Evolutionary conservation across 345 rosid species (phyloP).

Genomic region (Gossypium anomalum): DNA sequence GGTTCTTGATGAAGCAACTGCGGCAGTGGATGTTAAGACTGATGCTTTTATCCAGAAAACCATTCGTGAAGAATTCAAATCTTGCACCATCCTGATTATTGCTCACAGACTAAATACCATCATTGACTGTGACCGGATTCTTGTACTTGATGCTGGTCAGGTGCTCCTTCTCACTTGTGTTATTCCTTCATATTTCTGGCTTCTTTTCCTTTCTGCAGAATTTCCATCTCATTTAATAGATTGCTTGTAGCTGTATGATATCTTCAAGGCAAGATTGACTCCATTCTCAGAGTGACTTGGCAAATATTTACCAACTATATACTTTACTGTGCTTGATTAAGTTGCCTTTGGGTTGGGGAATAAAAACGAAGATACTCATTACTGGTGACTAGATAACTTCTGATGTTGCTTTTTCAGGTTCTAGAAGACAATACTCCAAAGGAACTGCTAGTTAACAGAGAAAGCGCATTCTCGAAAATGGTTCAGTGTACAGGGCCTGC

Average conservation of each 20-base stretch:
- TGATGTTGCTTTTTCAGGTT: slow-evolving; percentile 40
- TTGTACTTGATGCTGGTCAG: slow-evolving; percentile 83
- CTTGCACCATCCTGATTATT: slow-evolving; percentile 84
- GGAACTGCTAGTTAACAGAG: slow-evolving; percentile 52
- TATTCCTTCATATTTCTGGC: not conserved
- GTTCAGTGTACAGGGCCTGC: slow-evolving; percentile 73
- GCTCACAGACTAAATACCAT: slow-evolving; percentile 90
- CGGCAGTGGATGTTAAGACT: slow-evolving; percentile 87
- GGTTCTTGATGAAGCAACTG: slow-evolving; percentile 96
- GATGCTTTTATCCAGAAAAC: slow-evolving; percentile 87
- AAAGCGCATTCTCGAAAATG: slow-evolving; percentile 63
- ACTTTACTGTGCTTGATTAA: not conserved
- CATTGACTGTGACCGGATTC: slow-evolving; percentile 72
- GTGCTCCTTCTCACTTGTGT: slow-evolving; percentile 28
- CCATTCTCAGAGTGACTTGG: not conserved
- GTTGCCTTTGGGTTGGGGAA: not conserved
- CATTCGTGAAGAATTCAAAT: slow-evolving; percentile 78
- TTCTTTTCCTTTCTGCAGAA: not conserved
- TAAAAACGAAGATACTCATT: not conserved
- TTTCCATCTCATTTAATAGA: not conserved
- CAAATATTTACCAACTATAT: not conserved
- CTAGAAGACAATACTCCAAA: slow-evolving; percentile 66
- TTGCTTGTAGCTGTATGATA: not conserved
- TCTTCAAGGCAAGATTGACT: not conserved
- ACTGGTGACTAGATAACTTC: not conserved